Conservation (phyloP, 2,329 filamentous ascomycete genomes). For the Alternaria consortialis region DNA sequence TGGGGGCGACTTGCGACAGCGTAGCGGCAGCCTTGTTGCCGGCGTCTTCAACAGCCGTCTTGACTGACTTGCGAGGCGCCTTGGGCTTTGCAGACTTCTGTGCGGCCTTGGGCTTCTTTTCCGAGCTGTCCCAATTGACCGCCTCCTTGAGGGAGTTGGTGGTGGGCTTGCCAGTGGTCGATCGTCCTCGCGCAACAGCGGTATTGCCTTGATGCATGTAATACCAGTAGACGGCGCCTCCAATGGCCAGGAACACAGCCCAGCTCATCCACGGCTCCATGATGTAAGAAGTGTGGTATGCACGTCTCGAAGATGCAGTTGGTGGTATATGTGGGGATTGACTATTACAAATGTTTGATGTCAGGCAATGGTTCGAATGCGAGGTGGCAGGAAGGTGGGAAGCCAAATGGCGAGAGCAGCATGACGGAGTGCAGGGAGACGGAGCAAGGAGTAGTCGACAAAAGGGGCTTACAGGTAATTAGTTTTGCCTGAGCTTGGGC, state of each 20-base stretch:
- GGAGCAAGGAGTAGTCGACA: slow-evolving; percentile 25
- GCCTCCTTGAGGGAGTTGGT: slow-evolving; percentile 33
- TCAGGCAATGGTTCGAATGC: background rate
- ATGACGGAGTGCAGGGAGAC: slow-evolving; percentile 15
- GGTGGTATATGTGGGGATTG: slow-evolving; percentile 4
- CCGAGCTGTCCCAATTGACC: slow-evolving; percentile 38
- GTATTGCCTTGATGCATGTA: slow-evolving; percentile 36
- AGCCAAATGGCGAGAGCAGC: background rate
- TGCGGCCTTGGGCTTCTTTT: slow-evolving; percentile 38
- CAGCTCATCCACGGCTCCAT: slow-evolving; percentile 49
- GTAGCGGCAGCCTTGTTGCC: slow-evolving; percentile 45
- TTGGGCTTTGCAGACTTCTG: slow-evolving; percentile 42
- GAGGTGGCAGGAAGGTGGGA: background rate
- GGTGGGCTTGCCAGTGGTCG: slow-evolving; percentile 35
- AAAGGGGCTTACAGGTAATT: slow-evolving; percentile 20
- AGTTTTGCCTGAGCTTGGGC: slow-evolving; percentile 14
- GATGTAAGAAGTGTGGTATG: slow-evolving; percentile 12
- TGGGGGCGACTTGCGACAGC: slow-evolving; percentile 64
- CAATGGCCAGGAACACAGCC: slow-evolving; percentile 43
- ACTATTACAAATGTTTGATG: slow-evolving; percentile 4
- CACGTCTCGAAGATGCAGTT: background rate
- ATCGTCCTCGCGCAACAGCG: slow-evolving; percentile 38
- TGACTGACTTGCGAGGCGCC: slow-evolving; percentile 46
- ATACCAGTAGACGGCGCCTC: slow-evolving; percentile 41
- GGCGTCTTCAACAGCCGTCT: slow-evolving; percentile 46